These are phyloP conservation scores for Microdochium nivale DNA, from an alignment of 2,329 filamentous ascomycete genomes.

Conservation along the genomic window DNA sequence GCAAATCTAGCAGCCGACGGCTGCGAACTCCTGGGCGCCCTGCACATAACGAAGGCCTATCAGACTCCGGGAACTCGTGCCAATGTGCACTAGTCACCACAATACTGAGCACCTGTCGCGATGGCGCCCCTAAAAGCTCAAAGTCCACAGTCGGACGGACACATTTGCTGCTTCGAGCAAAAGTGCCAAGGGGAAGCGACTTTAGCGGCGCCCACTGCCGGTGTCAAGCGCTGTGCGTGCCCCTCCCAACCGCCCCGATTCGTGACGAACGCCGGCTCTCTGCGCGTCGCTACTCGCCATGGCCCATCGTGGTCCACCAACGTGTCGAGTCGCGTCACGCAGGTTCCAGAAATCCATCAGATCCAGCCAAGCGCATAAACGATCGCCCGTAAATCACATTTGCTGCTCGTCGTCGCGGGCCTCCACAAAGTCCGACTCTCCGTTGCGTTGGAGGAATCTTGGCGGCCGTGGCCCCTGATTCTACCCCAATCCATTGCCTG, in stretches of 20 bases:
- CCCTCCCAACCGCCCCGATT: neutral
- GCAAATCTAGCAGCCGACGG: too few relatives aligned
- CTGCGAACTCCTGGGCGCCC: too few relatives aligned
- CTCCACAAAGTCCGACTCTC: too few relatives aligned
- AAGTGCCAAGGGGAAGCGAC: neutral
- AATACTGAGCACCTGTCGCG: too few relatives aligned
- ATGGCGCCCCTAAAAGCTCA: too few relatives aligned
- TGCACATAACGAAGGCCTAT: too few relatives aligned
- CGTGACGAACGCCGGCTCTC: neutral
- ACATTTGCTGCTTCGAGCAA: neutral
- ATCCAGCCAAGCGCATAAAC: neutral
- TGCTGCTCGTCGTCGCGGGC: too few relatives aligned
- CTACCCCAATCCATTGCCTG: neutral
- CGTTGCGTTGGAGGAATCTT: too few relatives aligned
- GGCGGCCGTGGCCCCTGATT: neutral
- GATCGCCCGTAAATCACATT: neutral
- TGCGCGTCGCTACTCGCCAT: neutral
- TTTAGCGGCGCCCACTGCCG: neutral
- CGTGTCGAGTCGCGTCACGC: neutral
- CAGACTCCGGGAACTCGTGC: too few relatives aligned
- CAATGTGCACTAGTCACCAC: too few relatives aligned
- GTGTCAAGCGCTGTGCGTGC: neutral
- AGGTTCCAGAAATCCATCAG: neutral
- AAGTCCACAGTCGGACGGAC: too few relatives aligned
- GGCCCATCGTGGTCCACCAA: neutral